Percentiles rank a stretch among this genome's conserved stretches.
These are phyloP conservation scores for Millerozyma acaciae DNA, from an alignment of 805 yeast genomes.

Conservation along the genomic window DNA sequence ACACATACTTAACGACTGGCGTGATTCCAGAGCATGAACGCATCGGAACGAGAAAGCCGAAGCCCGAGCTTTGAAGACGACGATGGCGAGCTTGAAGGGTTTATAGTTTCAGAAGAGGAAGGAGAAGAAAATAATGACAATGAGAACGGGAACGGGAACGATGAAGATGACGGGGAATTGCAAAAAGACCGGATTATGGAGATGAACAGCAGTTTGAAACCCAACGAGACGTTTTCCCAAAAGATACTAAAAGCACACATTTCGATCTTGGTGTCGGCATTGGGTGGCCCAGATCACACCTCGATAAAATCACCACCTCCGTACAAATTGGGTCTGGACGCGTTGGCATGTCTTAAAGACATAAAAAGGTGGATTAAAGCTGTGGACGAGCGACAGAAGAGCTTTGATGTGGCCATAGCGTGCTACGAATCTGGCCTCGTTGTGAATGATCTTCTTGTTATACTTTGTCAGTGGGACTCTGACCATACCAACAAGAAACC, in stretches of 20 bases:
- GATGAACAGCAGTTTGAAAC: constrained; percentile 22
- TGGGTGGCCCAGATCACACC: constrained; percentile 83
- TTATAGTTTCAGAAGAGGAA: constrained; percentile 30
- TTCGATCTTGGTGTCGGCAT: constrained; percentile 75
- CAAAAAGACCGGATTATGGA: constrained; percentile 18
- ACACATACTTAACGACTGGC: too few relatives aligned
- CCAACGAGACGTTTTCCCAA: constrained; percentile 33
- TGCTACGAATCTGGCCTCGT: constrained; percentile 78
- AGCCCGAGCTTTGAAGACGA: constrained; percentile 9
- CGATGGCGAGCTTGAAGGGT: constrained; percentile 31
- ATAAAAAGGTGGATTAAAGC: constrained; percentile 81
- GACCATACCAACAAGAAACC: constrained; percentile 30
- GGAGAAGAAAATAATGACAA: neutral
- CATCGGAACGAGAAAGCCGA: constrained; percentile 4
- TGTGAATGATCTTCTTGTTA: constrained; percentile 65
- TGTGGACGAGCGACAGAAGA: constrained; percentile 68
- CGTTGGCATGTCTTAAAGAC: constrained; percentile 81
- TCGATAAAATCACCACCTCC: constrained; percentile 43
- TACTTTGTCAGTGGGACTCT: constrained; percentile 69
- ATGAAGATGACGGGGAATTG: constrained; percentile 13
- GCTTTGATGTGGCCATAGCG: constrained; percentile 83
- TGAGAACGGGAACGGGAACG: constrained; percentile 6
- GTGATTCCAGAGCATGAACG: constrained; percentile 4
- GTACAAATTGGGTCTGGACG: constrained; percentile 85
- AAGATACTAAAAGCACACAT: constrained; percentile 65